Evolutionary conservation across 805 yeast genomes (phyloP).

Genomic region (Pichia heedii): DNA sequence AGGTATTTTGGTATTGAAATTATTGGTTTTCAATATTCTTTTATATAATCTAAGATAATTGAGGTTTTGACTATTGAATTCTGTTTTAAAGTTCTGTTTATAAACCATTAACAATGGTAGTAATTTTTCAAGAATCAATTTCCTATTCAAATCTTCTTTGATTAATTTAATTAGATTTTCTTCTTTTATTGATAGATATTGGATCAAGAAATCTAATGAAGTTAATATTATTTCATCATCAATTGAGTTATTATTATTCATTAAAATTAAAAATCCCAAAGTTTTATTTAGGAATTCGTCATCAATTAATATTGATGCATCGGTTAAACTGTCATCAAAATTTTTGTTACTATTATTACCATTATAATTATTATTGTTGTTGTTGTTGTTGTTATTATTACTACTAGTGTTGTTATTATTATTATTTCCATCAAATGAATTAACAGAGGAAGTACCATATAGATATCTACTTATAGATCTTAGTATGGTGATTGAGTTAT

Average conservation of each 20-base stretch:
- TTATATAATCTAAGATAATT: slow-evolving; percentile 33
- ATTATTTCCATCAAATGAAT: slow-evolving; percentile 3
- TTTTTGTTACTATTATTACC: slow-evolving; percentile 5
- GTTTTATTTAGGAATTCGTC: slow-evolving; percentile 42
- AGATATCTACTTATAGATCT: slow-evolving; percentile 74
- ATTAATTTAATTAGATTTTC: slow-evolving; percentile 52
- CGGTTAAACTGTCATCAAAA: too few species aligned
- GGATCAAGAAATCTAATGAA: slow-evolving; percentile 73
- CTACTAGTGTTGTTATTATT: slow-evolving; percentile 4
- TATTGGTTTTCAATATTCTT: slow-evolving; percentile 35
- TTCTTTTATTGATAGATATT: slow-evolving; percentile 41
- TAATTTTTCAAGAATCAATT: slow-evolving; percentile 44
- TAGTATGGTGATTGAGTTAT: slow-evolving; percentile 56
- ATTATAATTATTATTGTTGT: slow-evolving; percentile 2
- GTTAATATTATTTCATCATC: slow-evolving; percentile 71
- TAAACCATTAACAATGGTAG: slow-evolving; percentile 55
- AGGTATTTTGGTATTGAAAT: slow-evolving; percentile 10
- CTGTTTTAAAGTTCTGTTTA: slow-evolving; percentile 32
- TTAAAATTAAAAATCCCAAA: slow-evolving; percentile 47
- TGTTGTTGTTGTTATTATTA: slow-evolving; percentile 1
- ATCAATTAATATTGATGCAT: slow-evolving; percentile 42
- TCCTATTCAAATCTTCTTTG: slow-evolving; percentile 37
- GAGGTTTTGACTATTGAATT: slow-evolving; percentile 27
- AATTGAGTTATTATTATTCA: slow-evolving; percentile 22
- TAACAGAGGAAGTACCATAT: slow-evolving; percentile 37